Evolutionary conservation across 108 stramenopile genomes (phyloP), one percentile per base, ranked within the genome.

Genomic region (Cyclotella atomus): DNA sequence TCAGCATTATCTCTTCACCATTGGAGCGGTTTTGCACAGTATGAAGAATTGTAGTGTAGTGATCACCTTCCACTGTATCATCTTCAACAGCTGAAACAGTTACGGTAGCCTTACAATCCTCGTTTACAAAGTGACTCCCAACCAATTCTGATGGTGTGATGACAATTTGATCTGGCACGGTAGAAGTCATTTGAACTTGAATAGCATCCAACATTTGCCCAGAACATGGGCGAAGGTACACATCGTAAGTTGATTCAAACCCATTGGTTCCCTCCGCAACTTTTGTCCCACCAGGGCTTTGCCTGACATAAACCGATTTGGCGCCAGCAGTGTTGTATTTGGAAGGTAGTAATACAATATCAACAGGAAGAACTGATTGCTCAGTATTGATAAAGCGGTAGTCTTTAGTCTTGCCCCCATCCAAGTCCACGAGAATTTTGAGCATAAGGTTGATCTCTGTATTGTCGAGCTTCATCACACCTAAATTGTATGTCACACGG

Each of bases 171-270:
- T 55, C 28, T 55, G 23, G 54, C 4, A 55, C 16, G 3, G 54
- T 55, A 15, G 54, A 55, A 3, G 6, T 5, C 28, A 55, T 55
- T 55, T 55, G 15, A 29, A 55, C 54, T 6, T 27, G 24, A 15
- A 55, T 28, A 28, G 27, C 27, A 25, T 28, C 54, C 4, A 55
- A 9, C 54, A 55, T 55, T 9, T 55, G 25, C 3, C 54, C 68
- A 20, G 32, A 61, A 35, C 81, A 82, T n/a, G 81, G 81, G 15
- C 81, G 68, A 3, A 82, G 53, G 59, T 66, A 82, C 3, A 82
- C 19, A 28, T 82, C 81, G 44, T 82, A 82, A 14, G 68, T 57
- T 5, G 69, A 28, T 17, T 44, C 23, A 36, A 65, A 71, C n/a
- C 81, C 80, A 25, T 74, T n/a, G 16, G 16, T 24, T n/a, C 81